phyloP scores from a whole-genome alignment of 768 basidiomycete species.

The Vishniacozyma victoriae region DNA sequence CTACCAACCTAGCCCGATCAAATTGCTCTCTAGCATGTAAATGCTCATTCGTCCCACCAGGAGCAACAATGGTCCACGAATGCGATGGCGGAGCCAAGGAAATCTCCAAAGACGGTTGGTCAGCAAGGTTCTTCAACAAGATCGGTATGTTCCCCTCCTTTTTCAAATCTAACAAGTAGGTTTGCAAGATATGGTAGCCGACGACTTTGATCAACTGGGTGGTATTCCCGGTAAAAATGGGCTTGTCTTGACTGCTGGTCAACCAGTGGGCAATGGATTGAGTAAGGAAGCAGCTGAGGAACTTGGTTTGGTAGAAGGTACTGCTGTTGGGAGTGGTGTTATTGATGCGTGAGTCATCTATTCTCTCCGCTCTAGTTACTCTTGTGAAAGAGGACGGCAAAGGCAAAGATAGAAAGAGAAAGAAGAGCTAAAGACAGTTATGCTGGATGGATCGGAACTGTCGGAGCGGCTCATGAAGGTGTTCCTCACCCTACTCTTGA shows the following conservation, averaged over 20 bases:
- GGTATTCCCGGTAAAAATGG: conserved; percentile 54
- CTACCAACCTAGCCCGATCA: conserved; percentile 67
- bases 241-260: conserved; percentile 65
- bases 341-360: conserved; percentile 74
- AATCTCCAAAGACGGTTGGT: conserved; percentile 66
- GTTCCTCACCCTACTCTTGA: conserved; percentile 57
- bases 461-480: conserved; percentile 58
- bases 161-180: conserved; percentile 6
- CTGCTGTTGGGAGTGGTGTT: conserved; percentile 85
- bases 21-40: conserved; percentile 94
- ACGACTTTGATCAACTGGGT: conserved; percentile 72
- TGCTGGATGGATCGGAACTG: conserved; percentile 95
- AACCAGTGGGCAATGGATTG: conserved; percentile 79
- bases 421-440: conserved; percentile 48
- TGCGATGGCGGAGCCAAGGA: conserved; percentile 43
- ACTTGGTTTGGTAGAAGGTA: conserved; percentile 76
- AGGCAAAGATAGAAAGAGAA: too few relatives aligned
- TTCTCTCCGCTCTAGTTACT: not conserved
- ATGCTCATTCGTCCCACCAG: conserved; percentile 78
- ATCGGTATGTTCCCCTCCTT: conserved; percentile 59
- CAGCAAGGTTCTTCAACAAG: conserved; percentile 72
- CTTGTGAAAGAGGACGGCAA: too few relatives aligned
- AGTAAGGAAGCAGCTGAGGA: conserved; percentile 72
- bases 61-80: conserved; percentile 42
- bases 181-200: conserved; percentile 49